Evolutionary conservation across 1,284 basidiomycete species (phyloP).

Genomic region (Hypsizygus ulmarius): DNA sequence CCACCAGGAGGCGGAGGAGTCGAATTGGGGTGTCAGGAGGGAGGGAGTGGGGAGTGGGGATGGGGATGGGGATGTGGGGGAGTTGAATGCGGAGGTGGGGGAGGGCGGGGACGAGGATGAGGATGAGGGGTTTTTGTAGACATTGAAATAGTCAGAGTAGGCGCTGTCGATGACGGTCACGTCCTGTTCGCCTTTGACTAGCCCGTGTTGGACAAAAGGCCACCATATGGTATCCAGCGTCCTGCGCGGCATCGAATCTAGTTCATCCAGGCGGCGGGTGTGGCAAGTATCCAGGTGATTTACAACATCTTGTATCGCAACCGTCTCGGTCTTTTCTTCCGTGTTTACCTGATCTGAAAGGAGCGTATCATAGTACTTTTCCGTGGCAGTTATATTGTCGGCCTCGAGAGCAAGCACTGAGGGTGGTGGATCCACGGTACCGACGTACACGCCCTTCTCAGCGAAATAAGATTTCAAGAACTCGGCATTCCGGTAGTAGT

Average conservation of each 20-base stretch:
- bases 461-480: conserved; percentile 82
- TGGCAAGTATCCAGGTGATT: conserved; percentile 68
- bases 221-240: conserved; percentile 88
- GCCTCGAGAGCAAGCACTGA: conserved; percentile 36
- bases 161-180: conserved; percentile 94
- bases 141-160: conserved; percentile 80
- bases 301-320: conserved; percentile 48
- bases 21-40: conserved; percentile 73
- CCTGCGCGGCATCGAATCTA: conserved; percentile 77
- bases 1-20: conserved; percentile 98
- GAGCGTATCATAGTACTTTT: conserved; percentile 67
- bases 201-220: conserved; percentile 94
- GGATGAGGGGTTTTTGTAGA: conserved; percentile 42
- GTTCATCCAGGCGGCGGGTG: conserved; percentile 56
- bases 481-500: conserved; percentile 84
- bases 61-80: too few species aligned
- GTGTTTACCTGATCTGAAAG: conserved; percentile 32
- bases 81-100: too few species aligned
- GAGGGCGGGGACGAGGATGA: conserved; percentile 3
- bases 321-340: conserved; percentile 21
- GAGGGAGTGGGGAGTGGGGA: conserved; percentile 28
- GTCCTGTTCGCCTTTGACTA: conserved; percentile 65
- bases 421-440: conserved; percentile 62
- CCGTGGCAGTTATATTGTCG: conserved; percentile 57
- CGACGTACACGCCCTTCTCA: conserved; percentile 64